A percentile compares a stretch with the other conserved stretches of the same genome.
Conservation (phyloP, 306 rosid species). For the Biancaea sappan region DNA sequence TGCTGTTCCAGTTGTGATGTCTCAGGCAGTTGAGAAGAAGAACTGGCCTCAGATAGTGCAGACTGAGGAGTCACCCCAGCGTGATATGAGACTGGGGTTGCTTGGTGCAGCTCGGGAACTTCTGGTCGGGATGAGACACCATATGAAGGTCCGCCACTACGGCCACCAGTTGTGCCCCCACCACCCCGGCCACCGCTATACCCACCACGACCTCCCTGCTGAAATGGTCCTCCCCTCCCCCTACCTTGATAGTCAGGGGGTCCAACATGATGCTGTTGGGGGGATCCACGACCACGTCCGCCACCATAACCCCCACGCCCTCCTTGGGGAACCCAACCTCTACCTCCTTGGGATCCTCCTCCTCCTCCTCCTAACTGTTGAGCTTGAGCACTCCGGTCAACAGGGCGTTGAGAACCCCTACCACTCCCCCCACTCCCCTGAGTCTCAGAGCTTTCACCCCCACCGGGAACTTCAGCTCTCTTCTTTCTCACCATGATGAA, state of each 20-base stretch:
- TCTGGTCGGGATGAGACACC: constrained; percentile 73
- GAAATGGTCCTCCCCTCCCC: constrained; percentile 83
- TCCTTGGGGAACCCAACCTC: constrained; percentile 71
- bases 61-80: constrained; percentile 67
- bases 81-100: constrained; percentile 66
- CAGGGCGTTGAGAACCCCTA: constrained; percentile 54
- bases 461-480: constrained; percentile 65
- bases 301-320: constrained; percentile 63
- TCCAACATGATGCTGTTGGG: constrained; percentile 75
- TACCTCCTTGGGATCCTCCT: constrained; percentile 69
- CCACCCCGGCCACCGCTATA: constrained; percentile 62
- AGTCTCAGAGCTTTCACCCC: constrained; percentile 67
- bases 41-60: constrained; percentile 57
- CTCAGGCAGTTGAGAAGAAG: constrained; percentile 58
- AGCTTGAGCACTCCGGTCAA: constrained; percentile 56
- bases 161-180: constrained; percentile 48
- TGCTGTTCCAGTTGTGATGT: constrained; percentile 41
- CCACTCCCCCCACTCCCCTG: constrained; percentile 45
- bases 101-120: constrained; percentile 99
- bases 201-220: constrained; percentile 76
- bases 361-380: constrained; percentile 45
- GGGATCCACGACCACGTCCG: constrained; percentile 54
- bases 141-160: constrained; percentile 58
- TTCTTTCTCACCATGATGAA: constrained; percentile 74
- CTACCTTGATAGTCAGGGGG: constrained; percentile 73